Conservation (phyloP, 176 grass and related monocot genomes). For the Microstegium vimineum region DNA sequence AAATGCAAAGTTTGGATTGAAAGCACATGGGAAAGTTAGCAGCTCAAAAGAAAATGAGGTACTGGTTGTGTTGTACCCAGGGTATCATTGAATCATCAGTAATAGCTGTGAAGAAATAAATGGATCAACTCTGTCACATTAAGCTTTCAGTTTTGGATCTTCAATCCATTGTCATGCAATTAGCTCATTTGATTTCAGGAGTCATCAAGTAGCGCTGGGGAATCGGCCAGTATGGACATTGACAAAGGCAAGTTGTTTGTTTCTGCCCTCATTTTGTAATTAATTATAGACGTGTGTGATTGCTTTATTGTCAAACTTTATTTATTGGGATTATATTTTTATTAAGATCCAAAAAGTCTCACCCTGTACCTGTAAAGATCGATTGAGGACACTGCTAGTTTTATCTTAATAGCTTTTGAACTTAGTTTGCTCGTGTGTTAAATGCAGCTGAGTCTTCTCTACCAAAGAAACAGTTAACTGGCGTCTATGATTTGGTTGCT, state of each 20-base stretch:
- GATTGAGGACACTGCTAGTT: not conserved
- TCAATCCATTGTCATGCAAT: not conserved
- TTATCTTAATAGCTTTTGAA: slow-evolving; percentile 10
- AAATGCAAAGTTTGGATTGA: slow-evolving; percentile 88
- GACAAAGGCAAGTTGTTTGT: slow-evolving; percentile 60
- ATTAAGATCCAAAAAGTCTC: not conserved
- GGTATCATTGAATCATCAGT: not conserved
- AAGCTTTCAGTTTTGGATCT: not conserved
- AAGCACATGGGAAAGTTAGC: slow-evolving; percentile 50
- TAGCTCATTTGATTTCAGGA: slow-evolving; percentile 50
- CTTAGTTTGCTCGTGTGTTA: not conserved
- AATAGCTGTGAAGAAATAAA: slow-evolving; percentile 15
- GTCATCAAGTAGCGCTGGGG: slow-evolving; percentile 47
- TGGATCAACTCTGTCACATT: not conserved
- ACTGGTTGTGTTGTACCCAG: slow-evolving; percentile 21
- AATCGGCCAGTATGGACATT: slow-evolving; percentile 64
- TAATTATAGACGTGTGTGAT: not conserved
- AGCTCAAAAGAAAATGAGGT: slow-evolving; percentile 63
- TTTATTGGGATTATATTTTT: not conserved
- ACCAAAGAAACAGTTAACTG: slow-evolving; percentile 76
- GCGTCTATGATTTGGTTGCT: slow-evolving; percentile 92
- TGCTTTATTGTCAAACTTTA: not conserved
- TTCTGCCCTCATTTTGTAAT: slow-evolving; percentile 17
- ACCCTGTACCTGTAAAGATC: not conserved
- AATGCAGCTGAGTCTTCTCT: slow-evolving; percentile 42